Evolutionary conservation across 257 asterid species (phyloP), one percentile per base, ranked within the genome.

Genomic region (Verbena officinalis): DNA sequence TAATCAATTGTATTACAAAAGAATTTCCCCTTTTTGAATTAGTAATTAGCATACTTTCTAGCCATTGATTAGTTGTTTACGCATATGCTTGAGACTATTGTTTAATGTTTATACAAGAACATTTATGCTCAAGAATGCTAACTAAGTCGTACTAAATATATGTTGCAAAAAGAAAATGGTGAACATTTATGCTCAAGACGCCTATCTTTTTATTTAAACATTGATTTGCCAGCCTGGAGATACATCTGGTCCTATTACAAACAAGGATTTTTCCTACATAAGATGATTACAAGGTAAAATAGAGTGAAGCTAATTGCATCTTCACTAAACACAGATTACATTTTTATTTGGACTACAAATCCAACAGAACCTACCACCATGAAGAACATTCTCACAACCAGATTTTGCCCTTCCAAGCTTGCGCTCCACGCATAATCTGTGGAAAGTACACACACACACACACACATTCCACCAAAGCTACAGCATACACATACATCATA

Each of bases 361-460:
- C 70, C 34, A 70, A 64, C 65, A 73, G 62, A 12, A 12, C 15
- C 15, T 34, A 64, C 68, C 60, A 64, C 69, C 0, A 40, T 31
- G 38, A 8, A 53, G 55, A 62, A 60, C 14, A 66, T 10, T n/a
- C 45, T 22, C 55, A 52, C 68, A 62, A 67, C 76, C 73, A 68
- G 78, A 71, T 57, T n/a, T 53, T 57, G 53, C 69, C 78, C 59
- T 66, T 81, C 78, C 81, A 81, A 84, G 92, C 90, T 82, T 85
- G 88, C 84, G 91, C 93, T 75, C 69, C 64, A 59, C 31, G 86
- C 85, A 78, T 73, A 79, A 81, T 76, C 80, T 72, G 76, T 16
- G 68, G 67, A 67, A 68, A 36, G 65, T 81, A 68, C 14, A 31
- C 72, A 64, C 73, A 78, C 17, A 5, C 45, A 39, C 14, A 39